Base-by-base conservation (phyloP, 2,329 filamentous ascomycete genomes). In the Intubia oerlemansii region DNA sequence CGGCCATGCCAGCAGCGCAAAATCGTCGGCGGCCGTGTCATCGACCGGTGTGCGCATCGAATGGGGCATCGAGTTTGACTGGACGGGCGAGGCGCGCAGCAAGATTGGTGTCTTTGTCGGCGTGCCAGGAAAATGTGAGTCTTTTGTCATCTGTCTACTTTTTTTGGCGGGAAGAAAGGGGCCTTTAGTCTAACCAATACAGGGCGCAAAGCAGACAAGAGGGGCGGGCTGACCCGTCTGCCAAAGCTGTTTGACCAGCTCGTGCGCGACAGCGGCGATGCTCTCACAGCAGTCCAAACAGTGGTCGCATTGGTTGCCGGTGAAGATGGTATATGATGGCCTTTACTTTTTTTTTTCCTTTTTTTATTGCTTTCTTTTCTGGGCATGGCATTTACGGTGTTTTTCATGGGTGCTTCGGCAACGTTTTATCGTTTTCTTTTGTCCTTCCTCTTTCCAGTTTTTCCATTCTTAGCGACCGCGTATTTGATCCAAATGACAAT, bases 21-120 rank as follows among this genome's bases (percentile, higher is more conserved):
- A 23, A 7, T 11, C 23, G 4, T 7, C 14, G 8, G 7, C 25
- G 15, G n/a, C 26, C 4, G 2, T 14, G 9, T 17, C 21, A 6
- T 21, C 49, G 8, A 51, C 59, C 3, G 44, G 53, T 9, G 31
- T 70, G 5, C 57, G 65, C 16, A 48, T 79, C 2, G 53, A 58
- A 32, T 80, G 74, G 74, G 52, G 47, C 26, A 67, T 76, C 24
- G 47, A 49, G 2, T 76, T 79, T 40, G 73, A 79, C 44, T 79
- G 72, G 73, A 72, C 71, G 0, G 74, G 74, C 5, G 74, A 79
- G 42, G 72, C 68, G 5, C 59, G 62, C 40, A 76, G 62, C 38
- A 52, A 53, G 25, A 47, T 78, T 11, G 50, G 49, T 5, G 52
- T 71, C 9, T 43, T 64, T 35, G 50, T 67, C 3, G 60, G 62